Base-by-base conservation (phyloP, 106 monocot species). In the Allium cepa region DNA sequence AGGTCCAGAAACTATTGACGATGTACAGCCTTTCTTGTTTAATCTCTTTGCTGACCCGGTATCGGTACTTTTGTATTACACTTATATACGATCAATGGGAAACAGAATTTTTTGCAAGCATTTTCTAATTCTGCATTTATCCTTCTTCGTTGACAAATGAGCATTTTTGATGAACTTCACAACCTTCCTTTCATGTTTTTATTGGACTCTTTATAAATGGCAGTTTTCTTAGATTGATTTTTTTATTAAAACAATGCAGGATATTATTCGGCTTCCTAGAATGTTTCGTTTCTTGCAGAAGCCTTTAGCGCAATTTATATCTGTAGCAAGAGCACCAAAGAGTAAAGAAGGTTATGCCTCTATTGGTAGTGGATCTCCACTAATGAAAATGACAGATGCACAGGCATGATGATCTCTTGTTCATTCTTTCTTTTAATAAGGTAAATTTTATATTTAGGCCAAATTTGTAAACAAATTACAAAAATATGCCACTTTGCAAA, bases 261-360 rank as follows among this genome's bases (percentile, higher is more conserved):
- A 96, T 64, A 96, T 96, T 8, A 96, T 96, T 68, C 85, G 95
- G 67, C 78, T 96, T 62, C 95, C 95, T 60, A 88, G 85, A 58
- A 56, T 96, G 63, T 91, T 96, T 55, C 85, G 85, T 8, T 91
- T 96, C 76, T 79, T 96, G 72, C 95, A 96, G 73, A 88, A 79
- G 71, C 95, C 95, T 55, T 72, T 96, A 72, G 95, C 95, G 59
- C 85, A 84, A 67, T 88, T 96, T 50, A 88, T 96, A 58, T 91
- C 95, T 56, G 76, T 86, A 69, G 79, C 77, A 26, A 85, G 95
- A 88, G 91, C 95, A 46, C 95, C 95, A 15, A 96, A 96, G 72
- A 96, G 95, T 66, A 96, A 86, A 77, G 95, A 96, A 83, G 95
- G 95, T 12, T 96, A 96, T 86, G 91, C 95, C 74, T 88, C 95